Evolutionary conservation across 2,329 filamentous ascomycete species (phyloP).

Genomic region (Madurella fahalii): DNA sequence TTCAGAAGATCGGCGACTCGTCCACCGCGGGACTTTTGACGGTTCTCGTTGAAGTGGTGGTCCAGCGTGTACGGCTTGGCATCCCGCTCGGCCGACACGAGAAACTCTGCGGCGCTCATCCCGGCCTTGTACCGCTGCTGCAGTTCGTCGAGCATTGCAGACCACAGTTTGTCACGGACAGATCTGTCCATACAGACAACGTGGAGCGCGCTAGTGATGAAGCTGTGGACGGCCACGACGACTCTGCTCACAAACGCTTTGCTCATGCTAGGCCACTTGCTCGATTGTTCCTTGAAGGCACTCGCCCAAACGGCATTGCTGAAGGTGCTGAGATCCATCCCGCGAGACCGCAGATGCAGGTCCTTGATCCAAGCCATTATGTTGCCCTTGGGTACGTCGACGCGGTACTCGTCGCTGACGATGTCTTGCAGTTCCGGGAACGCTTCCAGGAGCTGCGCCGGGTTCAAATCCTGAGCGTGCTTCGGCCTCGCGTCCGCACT

Average conservation of each 20-base stretch:
- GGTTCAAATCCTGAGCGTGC: neutral
- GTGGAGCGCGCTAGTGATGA: conserved; percentile 24
- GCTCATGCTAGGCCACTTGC: conserved; percentile 29
- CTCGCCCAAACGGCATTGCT: conserved; percentile 20
- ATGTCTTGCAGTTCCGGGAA: conserved; percentile 19
- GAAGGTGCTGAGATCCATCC: conserved; percentile 25
- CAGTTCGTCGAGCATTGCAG: conserved; percentile 21
- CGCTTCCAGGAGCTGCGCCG: too few species aligned
- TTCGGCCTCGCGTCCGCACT: too few species aligned
- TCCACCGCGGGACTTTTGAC: conserved; percentile 15
- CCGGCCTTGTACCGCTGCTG: conserved; percentile 25
- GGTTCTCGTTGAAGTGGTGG: conserved; percentile 21
- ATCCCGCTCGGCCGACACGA: conserved; percentile 29
- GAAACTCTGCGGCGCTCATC: conserved; percentile 24
- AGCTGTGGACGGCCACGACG: conserved; percentile 29
- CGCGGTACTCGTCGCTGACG: neutral
- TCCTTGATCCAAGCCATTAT: conserved; percentile 26
- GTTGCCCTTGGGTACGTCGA: conserved; percentile 5
- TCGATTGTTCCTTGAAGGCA: conserved; percentile 30
- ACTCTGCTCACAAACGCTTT: conserved; percentile 28
- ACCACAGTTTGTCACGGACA: conserved; percentile 22
- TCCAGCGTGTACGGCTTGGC: conserved; percentile 32
- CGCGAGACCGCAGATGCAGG: conserved; percentile 25
- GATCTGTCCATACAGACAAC: conserved; percentile 21
- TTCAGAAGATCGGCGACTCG: conserved; percentile 15